These are phyloP conservation scores for Penicillium sp. DNA, from an alignment of 2,329 filamentous ascomycete genomes.

Conservation along the genomic window DNA sequence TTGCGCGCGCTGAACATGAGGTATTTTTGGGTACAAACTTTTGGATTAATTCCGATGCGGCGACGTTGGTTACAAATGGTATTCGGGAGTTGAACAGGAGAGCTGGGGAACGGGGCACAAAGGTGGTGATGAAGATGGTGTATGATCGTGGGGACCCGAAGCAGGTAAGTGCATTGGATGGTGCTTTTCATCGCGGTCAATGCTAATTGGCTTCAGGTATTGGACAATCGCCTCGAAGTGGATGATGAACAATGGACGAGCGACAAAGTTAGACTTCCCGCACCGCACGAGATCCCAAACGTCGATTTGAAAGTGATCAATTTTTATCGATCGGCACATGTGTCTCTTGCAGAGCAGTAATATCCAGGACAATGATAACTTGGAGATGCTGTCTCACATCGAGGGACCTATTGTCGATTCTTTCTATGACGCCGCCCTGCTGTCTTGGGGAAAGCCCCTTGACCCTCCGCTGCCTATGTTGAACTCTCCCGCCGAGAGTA, in stretches of 20 bases:
- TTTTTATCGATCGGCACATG: constrained; percentile 71
- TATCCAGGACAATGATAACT: constrained; percentile 71
- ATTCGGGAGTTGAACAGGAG: constrained; percentile 67
- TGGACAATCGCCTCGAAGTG: constrained; percentile 66
- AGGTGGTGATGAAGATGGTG: constrained; percentile 69
- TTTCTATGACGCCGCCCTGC: constrained; percentile 70
- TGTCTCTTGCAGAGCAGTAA: constrained; percentile 76
- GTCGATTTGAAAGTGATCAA: constrained; percentile 72
- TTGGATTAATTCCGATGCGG: constrained; percentile 70
- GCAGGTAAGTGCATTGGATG: constrained; percentile 44
- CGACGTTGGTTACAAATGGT: constrained; percentile 65
- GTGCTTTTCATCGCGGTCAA: too few relatives aligned
- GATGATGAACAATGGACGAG: constrained; percentile 58
- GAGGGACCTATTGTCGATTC: constrained; percentile 76
- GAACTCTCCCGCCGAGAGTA: constrained; percentile 48
- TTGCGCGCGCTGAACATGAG: constrained; percentile 69
- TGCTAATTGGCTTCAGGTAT: constrained; percentile 33
- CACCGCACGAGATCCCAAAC: constrained; percentile 65
- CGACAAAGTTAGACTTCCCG: constrained; percentile 60
- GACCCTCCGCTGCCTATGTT: constrained; percentile 60
- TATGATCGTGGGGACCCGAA: constrained; percentile 69
- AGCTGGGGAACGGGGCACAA: constrained; percentile 57
- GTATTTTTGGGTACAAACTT: constrained; percentile 74
- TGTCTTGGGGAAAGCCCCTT: constrained; percentile 68
- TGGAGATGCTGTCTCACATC: constrained; percentile 77